Percentiles rank a stretch among this genome's conserved stretches.
Evolutionary conservation across 805 yeast species (phyloP).

Genomic region (Zygosaccharomyces lentus): DNA sequence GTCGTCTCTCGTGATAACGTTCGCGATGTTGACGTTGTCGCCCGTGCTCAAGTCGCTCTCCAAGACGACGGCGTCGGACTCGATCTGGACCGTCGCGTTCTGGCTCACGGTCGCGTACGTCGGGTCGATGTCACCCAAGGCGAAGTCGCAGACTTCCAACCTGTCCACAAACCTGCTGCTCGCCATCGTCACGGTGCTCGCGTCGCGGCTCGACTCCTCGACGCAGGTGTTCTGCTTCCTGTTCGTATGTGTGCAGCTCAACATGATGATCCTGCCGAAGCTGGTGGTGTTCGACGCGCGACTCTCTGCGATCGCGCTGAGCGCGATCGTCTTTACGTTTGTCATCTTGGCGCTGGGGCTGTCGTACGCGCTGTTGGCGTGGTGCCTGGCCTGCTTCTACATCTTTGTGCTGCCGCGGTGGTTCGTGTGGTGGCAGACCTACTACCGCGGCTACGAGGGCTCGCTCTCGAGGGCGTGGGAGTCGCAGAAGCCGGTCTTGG

Average conservation of each 20-base stretch:
- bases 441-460: conserved; percentile 21
- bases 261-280: conserved; percentile 31
- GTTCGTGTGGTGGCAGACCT: conserved; percentile 32
- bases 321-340: conserved; percentile 25
- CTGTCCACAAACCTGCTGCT: conserved; percentile 78
- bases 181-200: conserved; percentile 82
- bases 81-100: conserved; percentile 87
- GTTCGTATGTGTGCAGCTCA: conserved; percentile 40
- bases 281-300: conserved; percentile 17
- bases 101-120: conserved; percentile 73
- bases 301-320: conserved; percentile 18
- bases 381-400: conserved; percentile 18
- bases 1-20: conserved; percentile 63
- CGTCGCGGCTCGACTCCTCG: conserved; percentile 77
- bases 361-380: conserved; percentile 20
- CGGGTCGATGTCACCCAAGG: conserved; percentile 21
- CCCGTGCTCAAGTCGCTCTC: conserved; percentile 89
- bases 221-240: conserved; percentile 80
- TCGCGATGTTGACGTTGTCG: conserved; percentile 71
- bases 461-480: conserved; percentile 22
- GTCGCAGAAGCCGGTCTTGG: conserved; percentile 20
- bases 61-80: conserved; percentile 84
- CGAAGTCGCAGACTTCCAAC: conserved; percentile 39
- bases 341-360: conserved; percentile 23
- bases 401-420: conserved; percentile 25